Evolutionary conservation across 1,284 basidiomycete genomes (phyloP).

Genomic region (Prillingera fragicola): DNA sequence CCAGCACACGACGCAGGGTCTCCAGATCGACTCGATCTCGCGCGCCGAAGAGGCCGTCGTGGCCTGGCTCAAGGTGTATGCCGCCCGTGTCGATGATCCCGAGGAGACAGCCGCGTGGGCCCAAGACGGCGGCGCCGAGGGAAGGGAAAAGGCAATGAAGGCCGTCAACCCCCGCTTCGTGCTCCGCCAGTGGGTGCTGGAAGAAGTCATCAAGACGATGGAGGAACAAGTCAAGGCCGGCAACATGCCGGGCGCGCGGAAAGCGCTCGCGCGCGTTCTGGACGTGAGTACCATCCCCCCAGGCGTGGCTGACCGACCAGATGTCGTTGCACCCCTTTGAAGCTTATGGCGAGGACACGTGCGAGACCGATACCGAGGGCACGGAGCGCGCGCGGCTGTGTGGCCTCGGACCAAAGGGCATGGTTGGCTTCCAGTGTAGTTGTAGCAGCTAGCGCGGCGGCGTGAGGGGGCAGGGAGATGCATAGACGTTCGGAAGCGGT

Average conservation of each 20-base stretch:
- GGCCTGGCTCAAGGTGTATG: slow-evolving; percentile 65
- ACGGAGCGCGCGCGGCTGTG: slow-evolving; percentile 69
- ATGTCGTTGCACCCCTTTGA: slow-evolving; percentile 78
- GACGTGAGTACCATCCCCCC: slow-evolving; percentile 16
- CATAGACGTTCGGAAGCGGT: too few relatives aligned
- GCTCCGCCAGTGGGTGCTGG: slow-evolving; percentile 84
- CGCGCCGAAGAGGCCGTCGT: slow-evolving; percentile 53
- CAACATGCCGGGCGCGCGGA: slow-evolving; percentile 24
- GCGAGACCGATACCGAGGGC: slow-evolving; percentile 49
- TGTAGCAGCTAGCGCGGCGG: slow-evolving; percentile 81
- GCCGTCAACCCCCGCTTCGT: slow-evolving; percentile 77
- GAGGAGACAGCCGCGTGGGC: slow-evolving; percentile 47
- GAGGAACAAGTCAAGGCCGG: slow-evolving; percentile 62
- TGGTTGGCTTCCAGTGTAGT: slow-evolving; percentile 88
- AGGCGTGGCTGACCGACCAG: slow-evolving; percentile 42
- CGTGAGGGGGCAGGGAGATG: too few relatives aligned
- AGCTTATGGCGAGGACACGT: slow-evolving; percentile 63
- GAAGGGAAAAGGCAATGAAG: slow-evolving; percentile 41
- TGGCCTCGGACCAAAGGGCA: slow-evolving; percentile 63
- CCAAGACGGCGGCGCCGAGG: slow-evolving; percentile 22
- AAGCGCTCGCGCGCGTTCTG: slow-evolving; percentile 22
- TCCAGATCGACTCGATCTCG: slow-evolving; percentile 52
- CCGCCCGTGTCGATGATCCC: slow-evolving; percentile 54
- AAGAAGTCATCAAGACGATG: slow-evolving; percentile 72
- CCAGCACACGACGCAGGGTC: slow-evolving; percentile 47